A percentile compares a stretch with the other conserved stretches of the same genome.
These are phyloP conservation scores for Nymphaea thermarum DNA, from an alignment of 164 flowering plant genomes.

Conservation along the genomic window DNA sequence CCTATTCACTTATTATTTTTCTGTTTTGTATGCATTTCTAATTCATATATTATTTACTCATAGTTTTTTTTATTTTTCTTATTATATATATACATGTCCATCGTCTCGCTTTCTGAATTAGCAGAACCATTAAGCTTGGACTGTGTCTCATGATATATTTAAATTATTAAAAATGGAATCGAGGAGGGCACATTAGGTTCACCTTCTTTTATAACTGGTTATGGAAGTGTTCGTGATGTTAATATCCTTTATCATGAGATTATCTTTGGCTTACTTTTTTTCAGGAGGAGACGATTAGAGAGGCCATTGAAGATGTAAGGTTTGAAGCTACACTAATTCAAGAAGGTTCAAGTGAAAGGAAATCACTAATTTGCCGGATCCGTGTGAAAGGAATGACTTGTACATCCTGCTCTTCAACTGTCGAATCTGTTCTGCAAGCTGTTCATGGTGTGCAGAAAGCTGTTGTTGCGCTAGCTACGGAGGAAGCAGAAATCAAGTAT, in stretches of 20 bases:
- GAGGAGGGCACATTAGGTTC: too few relatives aligned
- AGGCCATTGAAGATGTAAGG: slow-evolving; percentile 71
- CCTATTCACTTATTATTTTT: neutral
- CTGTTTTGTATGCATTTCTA: too few relatives aligned
- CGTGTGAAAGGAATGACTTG: slow-evolving; percentile 78
- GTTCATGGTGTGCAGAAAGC: slow-evolving; percentile 55
- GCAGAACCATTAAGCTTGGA: too few relatives aligned
- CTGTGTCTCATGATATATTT: too few relatives aligned
- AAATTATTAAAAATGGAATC: too few relatives aligned
- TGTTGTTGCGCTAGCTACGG: slow-evolving; percentile 71
- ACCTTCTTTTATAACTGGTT: too few relatives aligned
- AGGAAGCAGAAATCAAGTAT: slow-evolving; percentile 59
- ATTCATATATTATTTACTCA: too few relatives aligned
- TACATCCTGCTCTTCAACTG: slow-evolving; percentile 60
- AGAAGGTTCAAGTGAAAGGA: slow-evolving; percentile 27
- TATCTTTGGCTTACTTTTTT: neutral
- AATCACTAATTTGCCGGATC: slow-evolving; percentile 41
- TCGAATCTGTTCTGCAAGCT: slow-evolving; percentile 42
- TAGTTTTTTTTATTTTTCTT: too few relatives aligned
- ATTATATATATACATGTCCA: too few relatives aligned
- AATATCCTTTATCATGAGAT: neutral
- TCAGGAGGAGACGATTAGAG: slow-evolving; percentile 65
- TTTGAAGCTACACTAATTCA: slow-evolving; percentile 43
- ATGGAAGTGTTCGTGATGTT: neutral
- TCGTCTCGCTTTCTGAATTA: too few relatives aligned